Conservation (phyloP, 306 rosid species). For the Elaeagnus macrophylla region DNA sequence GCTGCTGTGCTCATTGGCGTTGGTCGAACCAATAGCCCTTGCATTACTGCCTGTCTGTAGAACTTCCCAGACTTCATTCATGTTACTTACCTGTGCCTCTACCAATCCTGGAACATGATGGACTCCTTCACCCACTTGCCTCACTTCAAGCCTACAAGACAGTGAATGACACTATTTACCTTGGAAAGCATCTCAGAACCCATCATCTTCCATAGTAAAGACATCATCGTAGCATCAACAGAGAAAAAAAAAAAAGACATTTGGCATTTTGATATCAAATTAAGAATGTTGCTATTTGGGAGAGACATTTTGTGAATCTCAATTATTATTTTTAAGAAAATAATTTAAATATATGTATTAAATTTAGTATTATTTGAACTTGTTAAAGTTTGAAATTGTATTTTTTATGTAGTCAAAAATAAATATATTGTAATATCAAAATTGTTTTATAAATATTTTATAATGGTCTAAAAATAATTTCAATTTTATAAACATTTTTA, state of each 20-base stretch:
- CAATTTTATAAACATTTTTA: no score
- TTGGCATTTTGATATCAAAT: neutral
- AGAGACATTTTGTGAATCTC: no score
- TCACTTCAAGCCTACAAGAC: conserved; percentile 63
- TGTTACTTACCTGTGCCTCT: conserved; percentile 78
- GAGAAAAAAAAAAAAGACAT: neutral
- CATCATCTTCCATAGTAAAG: neutral
- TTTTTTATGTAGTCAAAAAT: no score
- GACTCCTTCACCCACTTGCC: conserved; percentile 83
- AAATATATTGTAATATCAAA: no score
- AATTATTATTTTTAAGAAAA: no score
- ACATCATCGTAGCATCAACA: neutral
- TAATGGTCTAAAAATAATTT: no score
- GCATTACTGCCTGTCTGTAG: conserved; percentile 93
- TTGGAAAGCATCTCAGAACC: conserved; percentile 1
- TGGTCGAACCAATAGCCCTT: conserved; percentile 86
- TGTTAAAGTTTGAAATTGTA: no score
- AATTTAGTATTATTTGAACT: no score
- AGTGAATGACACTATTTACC: conserved; percentile 9
- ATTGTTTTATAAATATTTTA: no score
- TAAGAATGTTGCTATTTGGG: neutral
- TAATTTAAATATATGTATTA: no score
- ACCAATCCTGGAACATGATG: conserved; percentile 89
- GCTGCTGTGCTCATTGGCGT: conserved; percentile 90
- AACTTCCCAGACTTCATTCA: conserved; percentile 94